phyloP scores from a whole-genome alignment of 139 green algal species.

The Asterochloris erici region DNA sequence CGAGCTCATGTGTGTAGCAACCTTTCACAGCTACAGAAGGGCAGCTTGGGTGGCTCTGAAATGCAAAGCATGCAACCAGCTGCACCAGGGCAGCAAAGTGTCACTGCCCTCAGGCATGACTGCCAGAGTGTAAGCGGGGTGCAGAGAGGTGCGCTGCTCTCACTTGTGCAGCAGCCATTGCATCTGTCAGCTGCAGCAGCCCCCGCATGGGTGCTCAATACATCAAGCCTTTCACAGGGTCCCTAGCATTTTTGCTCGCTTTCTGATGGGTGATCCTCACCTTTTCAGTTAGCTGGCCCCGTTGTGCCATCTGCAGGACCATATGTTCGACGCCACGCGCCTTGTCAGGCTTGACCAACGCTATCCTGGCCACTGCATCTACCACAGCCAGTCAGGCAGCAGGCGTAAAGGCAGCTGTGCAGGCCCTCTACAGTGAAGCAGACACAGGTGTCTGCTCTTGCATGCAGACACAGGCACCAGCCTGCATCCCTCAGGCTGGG shows the following conservation, averaged over 20 bases:
- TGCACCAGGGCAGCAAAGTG: neutral
- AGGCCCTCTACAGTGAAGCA: neutral
- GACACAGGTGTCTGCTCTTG: neutral
- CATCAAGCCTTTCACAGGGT: neutral
- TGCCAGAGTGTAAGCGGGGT: neutral
- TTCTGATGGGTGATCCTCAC: neutral
- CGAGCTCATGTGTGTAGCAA: neutral
- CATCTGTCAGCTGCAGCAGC: neutral
- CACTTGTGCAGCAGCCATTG: neutral
- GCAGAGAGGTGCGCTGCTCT: neutral
- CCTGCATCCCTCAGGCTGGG: neutral
- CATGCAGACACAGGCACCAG: neutral
- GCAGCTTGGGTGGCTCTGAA: neutral
- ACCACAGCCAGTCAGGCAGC: neutral
- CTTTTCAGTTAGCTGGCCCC: slow-evolving; percentile 75
- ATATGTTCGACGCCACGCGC: slow-evolving; percentile 87
- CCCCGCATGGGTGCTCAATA: neutral
- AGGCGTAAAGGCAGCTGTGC: neutral
- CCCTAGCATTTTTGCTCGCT: neutral
- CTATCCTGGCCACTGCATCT: slow-evolving; percentile 78
- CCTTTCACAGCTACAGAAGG: no score
- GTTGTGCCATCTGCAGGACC: slow-evolving; percentile 71
- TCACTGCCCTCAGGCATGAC: neutral
- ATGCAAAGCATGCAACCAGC: neutral
- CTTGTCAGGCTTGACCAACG: slow-evolving; percentile 96